Percentiles rank a stretch among this genome's conserved stretches.
These are phyloP conservation scores for Solanum lignicaule DNA, from an alignment of 257 asterid species.

Conservation along the genomic window DNA sequence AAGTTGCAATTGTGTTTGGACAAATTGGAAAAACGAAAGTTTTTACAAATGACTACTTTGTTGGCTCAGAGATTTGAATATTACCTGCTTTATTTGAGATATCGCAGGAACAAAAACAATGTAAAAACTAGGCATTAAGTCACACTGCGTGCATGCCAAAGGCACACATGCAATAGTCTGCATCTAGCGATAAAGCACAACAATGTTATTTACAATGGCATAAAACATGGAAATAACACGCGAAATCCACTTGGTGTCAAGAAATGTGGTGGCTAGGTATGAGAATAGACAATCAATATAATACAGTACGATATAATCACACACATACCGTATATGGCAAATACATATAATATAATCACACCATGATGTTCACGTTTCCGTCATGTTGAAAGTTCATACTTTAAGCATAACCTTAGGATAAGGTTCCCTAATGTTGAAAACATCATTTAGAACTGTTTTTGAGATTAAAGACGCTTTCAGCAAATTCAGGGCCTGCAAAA, in stretches of 20 bases:
- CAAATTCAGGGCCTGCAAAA: constrained; percentile 6
- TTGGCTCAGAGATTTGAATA: background rate
- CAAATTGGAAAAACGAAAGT: too few species aligned
- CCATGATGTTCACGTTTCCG: background rate
- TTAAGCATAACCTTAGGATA: background rate
- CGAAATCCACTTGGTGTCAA: background rate
- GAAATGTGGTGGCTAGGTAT: background rate
- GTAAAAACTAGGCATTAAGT: background rate
- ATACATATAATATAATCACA: background rate
- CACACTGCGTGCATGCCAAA: background rate
- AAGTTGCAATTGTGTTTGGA: too few species aligned
- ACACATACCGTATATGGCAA: background rate
- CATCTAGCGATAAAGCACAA: background rate
- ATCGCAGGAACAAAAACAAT: background rate
- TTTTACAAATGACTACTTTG: too few species aligned
- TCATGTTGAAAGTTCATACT: background rate
- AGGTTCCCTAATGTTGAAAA: background rate
- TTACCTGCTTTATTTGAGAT: background rate
- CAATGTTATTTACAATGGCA: background rate
- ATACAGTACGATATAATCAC: background rate
- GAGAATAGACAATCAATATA: background rate
- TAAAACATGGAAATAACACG: too few species aligned
- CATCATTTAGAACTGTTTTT: constrained; percentile 1
- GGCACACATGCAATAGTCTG: background rate
- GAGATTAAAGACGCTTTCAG: constrained; percentile 3